These are phyloP conservation scores for Candida arabinofermentans DNA, from an alignment of 805 yeast genomes.

Conservation along the genomic window DNA sequence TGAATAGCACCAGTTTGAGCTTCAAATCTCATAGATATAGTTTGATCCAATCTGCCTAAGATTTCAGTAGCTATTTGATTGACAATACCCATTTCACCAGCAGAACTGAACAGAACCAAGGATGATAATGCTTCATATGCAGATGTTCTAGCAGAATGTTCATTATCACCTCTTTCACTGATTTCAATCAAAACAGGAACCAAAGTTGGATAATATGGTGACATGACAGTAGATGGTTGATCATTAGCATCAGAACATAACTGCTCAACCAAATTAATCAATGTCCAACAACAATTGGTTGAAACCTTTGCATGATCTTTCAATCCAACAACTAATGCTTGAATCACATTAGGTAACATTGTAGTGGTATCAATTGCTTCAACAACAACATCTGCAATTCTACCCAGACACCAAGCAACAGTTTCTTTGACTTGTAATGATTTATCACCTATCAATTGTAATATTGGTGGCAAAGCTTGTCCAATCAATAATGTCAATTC, in stretches of 20 bases:
- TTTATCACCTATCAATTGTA: slow-evolving; percentile 68
- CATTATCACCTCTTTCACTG: slow-evolving; percentile 74
- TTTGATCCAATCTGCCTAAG: slow-evolving; percentile 65
- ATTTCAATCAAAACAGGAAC: slow-evolving; percentile 69
- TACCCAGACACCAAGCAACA: slow-evolving; percentile 97
- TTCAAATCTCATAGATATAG: slow-evolving; percentile 59
- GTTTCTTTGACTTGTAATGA: slow-evolving; percentile 89
- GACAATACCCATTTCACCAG: slow-evolving; percentile 63
- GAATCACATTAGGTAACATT: slow-evolving; percentile 67
- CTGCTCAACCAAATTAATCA: slow-evolving; percentile 88
- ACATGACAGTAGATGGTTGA: slow-evolving; percentile 56
- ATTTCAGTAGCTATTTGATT: slow-evolving; percentile 73
- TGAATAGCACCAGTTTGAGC: slow-evolving; percentile 13
- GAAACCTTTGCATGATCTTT: slow-evolving; percentile 89
- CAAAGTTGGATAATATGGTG: slow-evolving; percentile 66
- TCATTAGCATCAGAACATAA: slow-evolving; percentile 51
- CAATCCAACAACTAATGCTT: slow-evolving; percentile 75
- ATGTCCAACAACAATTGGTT: slow-evolving; percentile 97
- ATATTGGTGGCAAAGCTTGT: slow-evolving; percentile 80
- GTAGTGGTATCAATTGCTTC: slow-evolving; percentile 65
- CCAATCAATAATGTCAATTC: slow-evolving; percentile 64
- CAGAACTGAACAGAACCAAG: slow-evolving; percentile 70
- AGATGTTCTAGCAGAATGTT: slow-evolving; percentile 85
- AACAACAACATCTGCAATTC: slow-evolving; percentile 84
- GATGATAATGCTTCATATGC: slow-evolving; percentile 92